Evolutionary conservation across 345 rosid species (phyloP).

Genomic region (Schrenkiella parvula): DNA sequence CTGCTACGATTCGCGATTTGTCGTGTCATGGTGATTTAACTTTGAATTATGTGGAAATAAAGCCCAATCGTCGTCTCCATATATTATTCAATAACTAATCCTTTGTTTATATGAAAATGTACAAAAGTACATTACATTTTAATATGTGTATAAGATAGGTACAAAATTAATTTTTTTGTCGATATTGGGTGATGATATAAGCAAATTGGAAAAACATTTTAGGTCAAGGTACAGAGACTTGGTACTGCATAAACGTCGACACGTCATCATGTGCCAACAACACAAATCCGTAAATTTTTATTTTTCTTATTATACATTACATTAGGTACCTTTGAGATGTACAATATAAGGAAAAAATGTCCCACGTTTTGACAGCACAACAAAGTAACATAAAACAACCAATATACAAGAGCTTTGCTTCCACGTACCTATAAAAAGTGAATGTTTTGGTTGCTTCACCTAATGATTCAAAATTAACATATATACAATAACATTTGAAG

Average conservation of each 20-base stretch:
- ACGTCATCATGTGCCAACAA: conserved; percentile 9
- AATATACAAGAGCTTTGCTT: not conserved
- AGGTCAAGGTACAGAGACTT: conserved; percentile 15
- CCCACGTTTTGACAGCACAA: conserved; percentile 23
- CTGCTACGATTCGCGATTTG: conserved; percentile 23
- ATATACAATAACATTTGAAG: not conserved
- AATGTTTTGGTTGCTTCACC: not conserved
- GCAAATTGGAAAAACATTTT: conserved; percentile 4
- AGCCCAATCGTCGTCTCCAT: not conserved
- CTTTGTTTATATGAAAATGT: not conserved
- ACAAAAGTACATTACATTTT: not conserved
- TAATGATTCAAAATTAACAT: not conserved
- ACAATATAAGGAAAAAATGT: not conserved
- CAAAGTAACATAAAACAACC: conserved; percentile 21
- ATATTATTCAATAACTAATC: conserved; percentile 6
- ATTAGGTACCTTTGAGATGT: conserved; percentile 17
- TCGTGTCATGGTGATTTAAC: conserved; percentile 15
- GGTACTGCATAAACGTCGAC: conserved; percentile 6
- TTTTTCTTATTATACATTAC: not conserved
- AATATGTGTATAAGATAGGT: conserved; percentile 2
- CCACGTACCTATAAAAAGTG: conserved; percentile 10
- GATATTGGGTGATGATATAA: conserved; percentile 22
- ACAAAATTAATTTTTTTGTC: not conserved
- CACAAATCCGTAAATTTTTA: not conserved
- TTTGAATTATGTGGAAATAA: conserved; percentile 16